Evolutionary conservation across 176 grass and related monocot genomes (phyloP).

Genomic region (Carex myosuroides): DNA sequence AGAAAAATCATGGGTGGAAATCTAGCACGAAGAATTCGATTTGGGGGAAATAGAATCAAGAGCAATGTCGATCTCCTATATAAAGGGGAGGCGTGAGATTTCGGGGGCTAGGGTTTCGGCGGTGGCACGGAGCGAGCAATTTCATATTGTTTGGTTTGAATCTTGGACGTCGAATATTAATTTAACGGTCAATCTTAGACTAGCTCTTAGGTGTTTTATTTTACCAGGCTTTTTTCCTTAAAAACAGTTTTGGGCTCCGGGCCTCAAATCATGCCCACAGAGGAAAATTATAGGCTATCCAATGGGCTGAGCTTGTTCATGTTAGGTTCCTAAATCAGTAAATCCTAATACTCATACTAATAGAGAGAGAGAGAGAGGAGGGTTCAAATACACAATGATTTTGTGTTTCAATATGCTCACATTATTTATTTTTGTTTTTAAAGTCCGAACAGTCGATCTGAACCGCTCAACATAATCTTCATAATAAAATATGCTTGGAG

Average conservation of each 20-base stretch:
- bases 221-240: not conserved
- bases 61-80: not conserved
- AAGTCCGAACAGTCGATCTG: too few species aligned
- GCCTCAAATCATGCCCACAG: not conserved
- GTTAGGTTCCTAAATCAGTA: too few species aligned
- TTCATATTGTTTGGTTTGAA: not conserved
- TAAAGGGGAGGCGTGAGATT: constrained; percentile 2
- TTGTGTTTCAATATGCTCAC: too few species aligned
- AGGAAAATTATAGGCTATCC: not conserved
- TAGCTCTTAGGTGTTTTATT: not conserved
- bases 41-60: not conserved
- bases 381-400: too few species aligned
- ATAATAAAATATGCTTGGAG: too few species aligned
- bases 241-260: not conserved
- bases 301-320: too few species aligned
- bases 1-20: not conserved
- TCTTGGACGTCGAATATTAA: not conserved
- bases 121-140: not conserved
- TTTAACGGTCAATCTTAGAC: not conserved
- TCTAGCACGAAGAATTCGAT: not conserved
- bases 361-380: too few species aligned
- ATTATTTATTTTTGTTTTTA: too few species aligned
- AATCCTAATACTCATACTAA: too few species aligned
- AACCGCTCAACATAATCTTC: too few species aligned
- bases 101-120: constrained; percentile 6